phyloP scores from a whole-genome alignment of 2,329 filamentous ascomycete genomes.

The Alternaria sp. region DNA sequence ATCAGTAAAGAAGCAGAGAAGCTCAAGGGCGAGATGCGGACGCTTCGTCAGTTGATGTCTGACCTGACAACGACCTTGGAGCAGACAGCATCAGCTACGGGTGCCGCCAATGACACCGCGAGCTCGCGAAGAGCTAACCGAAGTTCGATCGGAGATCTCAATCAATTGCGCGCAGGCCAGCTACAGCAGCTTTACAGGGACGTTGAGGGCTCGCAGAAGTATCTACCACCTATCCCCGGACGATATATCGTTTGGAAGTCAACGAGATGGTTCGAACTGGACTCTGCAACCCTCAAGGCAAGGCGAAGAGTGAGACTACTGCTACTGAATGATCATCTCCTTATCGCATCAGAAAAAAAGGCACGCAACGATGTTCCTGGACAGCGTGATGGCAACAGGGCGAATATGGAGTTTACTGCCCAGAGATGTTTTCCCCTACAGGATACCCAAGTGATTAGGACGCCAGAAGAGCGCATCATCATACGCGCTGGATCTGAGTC shows the following conservation, averaged over 20 bases:
- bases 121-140: conserved; percentile 69
- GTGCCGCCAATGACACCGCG: conserved; percentile 43
- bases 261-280: conserved; percentile 91
- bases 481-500: conserved; percentile 88
- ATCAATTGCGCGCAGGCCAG: conserved; percentile 71
- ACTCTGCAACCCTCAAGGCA: conserved; percentile 97
- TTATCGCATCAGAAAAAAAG: conserved; percentile 93
- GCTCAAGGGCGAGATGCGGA: conserved; percentile 93
- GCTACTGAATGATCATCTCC: conserved; percentile 89
- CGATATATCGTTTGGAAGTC: conserved; percentile 94
- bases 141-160: conserved; percentile 81
- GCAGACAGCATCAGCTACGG: conserved; percentile 53
- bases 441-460: conserved; percentile 91
- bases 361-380: conserved; percentile 74
- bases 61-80: conserved; percentile 70
- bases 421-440: conserved; percentile 93
- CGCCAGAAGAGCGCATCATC: conserved; percentile 72
- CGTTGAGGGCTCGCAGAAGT: conserved; percentile 98
- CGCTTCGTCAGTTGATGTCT: conserved; percentile 86
- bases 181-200: conserved; percentile 89
- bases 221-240: conserved; percentile 86
- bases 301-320: conserved; percentile 88
- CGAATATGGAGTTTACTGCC: conserved; percentile 75
- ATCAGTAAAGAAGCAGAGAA: conserved; percentile 99
- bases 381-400: conserved; percentile 51